Evolutionary conservation across 2,329 filamentous ascomycete genomes (phyloP), one percentile per base, ranked within the genome.

Genomic region (Botrytis cinerea): DNA sequence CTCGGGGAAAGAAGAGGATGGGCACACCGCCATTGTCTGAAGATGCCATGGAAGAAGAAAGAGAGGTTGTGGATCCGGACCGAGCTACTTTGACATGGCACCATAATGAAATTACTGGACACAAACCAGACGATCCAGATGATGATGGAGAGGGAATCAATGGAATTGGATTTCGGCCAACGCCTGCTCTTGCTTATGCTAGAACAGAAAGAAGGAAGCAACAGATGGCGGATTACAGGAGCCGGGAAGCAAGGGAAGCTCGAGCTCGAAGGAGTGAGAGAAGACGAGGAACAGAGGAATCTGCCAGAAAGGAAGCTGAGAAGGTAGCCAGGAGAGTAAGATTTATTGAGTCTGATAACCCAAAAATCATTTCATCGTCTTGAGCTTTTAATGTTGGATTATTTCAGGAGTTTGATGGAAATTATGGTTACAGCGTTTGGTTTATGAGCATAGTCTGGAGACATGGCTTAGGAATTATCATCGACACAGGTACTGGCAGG

Each of bases 101-200:
- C 77, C 88, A 91, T 76, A 87, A 91, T 76, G 90, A 91, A 79
- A 91, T 92, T 74, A 91, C 90, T 2, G 84, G 91, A 43, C 90
- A 91, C 80, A 87, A 91, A 76, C 87, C 89, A 0, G 84, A 89
- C 59, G 90, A 91, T 78, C 85, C 87, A 75, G 89, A 92, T 75
- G 90, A 92, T 78, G 90, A 92, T 78, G 90, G 90, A 69, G 88
- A 87, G 5, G 90, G 90, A 35, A 88, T 92, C 78, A 91, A 92
- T 79, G 90, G 90, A 8, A 88, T 92, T 74, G 90, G 90, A 0
- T 92, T 91, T 82, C 88, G 86, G 77, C 89, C 90, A 2, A 91
- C 89, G 0, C 84, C 89, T 9, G 88, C 88, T 32, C 84, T 90
- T 62, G 89, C 89, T 10, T 85, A 88, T 73, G 86, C 86, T 7